phyloP scores from a whole-genome alignment of 1,284 basidiomycete species.

The Cutaneotrichosporon spelunceum region DNA sequence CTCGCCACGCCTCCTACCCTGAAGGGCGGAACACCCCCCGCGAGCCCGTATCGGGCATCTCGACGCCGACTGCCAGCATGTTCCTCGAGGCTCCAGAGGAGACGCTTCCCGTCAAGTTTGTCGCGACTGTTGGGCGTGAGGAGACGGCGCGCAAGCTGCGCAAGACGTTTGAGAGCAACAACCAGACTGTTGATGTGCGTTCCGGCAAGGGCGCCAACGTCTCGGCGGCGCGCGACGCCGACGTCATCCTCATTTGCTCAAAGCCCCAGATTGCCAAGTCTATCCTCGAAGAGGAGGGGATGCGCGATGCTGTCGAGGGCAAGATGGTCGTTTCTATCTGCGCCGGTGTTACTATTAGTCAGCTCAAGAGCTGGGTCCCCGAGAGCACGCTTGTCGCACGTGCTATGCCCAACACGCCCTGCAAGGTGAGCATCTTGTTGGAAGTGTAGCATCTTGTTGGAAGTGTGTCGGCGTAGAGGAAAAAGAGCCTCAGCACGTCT shows the following conservation, averaged over 20 bases:
- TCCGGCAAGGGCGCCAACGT: conserved; percentile 64
- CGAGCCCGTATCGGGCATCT: conserved; percentile 76
- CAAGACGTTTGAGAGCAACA: conserved; percentile 60
- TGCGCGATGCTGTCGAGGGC: conserved; percentile 76
- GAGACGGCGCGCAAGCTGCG: conserved; percentile 72
- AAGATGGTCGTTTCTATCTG: conserved; percentile 96
- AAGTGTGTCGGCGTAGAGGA: too few relatives aligned
- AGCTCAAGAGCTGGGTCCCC: conserved; percentile 72
- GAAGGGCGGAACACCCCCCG: conserved; percentile 19
- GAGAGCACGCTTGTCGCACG: conserved; percentile 80
- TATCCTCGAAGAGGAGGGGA: conserved; percentile 75
- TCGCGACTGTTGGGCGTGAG: conserved; percentile 80
- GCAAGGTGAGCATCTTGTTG: conserved; percentile 63
- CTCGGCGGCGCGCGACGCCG: conserved; percentile 65
- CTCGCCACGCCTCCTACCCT: conserved; percentile 33
- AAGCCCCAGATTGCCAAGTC: conserved; percentile 84
- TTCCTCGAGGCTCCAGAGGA: conserved; percentile 57
- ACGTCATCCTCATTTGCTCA: conserved; percentile 86
- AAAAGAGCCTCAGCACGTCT: too few relatives aligned
- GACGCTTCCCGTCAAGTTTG: conserved; percentile 73
- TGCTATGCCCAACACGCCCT: conserved; percentile 98
- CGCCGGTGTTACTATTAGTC: conserved; percentile 85
- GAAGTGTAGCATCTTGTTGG: too few relatives aligned
- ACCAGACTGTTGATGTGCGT: conserved; percentile 64
- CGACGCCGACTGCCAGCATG: conserved; percentile 61